A percentile compares a stretch with the other conserved stretches of the same genome.
Evolutionary conservation across 2,329 filamentous ascomycete species (phyloP).

Genomic region (Xylariaceae sp.): DNA sequence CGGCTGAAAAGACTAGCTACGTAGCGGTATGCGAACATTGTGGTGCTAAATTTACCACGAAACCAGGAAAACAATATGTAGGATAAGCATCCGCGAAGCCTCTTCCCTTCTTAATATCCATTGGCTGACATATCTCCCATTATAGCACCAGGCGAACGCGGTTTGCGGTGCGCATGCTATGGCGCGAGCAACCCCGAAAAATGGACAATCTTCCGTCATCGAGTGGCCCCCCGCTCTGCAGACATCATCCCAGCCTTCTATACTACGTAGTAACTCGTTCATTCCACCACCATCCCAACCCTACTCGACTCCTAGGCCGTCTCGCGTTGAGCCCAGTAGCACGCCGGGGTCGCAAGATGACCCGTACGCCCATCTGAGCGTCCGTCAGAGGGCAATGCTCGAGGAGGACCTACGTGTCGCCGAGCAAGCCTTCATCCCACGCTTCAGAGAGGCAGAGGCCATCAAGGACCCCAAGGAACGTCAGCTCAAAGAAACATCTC

Average conservation of each 20-base stretch:
- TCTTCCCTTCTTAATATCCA: conserved; percentile 12
- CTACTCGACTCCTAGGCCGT: conserved; percentile 10
- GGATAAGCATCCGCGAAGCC: conserved; percentile 16
- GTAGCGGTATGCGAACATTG: conserved; percentile 41
- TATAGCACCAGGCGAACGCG: conserved; percentile 36
- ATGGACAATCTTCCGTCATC: too few species aligned
- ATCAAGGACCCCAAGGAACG: conserved; percentile 32
- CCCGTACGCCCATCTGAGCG: conserved; percentile 41
- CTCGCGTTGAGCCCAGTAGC: neutral
- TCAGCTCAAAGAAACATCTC: conserved; percentile 32
- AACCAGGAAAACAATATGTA: conserved; percentile 38
- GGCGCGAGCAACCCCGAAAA: conserved; percentile 21
- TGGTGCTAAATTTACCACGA: conserved; percentile 39
- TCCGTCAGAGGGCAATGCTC: conserved; percentile 27
- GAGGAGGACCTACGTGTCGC: conserved; percentile 34
- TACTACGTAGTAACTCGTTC: too few species aligned
- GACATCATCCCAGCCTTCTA: conserved; percentile 9
- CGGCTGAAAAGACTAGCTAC: conserved; percentile 23
- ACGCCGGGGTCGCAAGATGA: conserved; percentile 24
- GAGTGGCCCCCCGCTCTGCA: too few species aligned
- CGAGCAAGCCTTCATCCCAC: conserved; percentile 35
- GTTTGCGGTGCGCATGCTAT: conserved; percentile 42
- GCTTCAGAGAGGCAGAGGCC: conserved; percentile 38
- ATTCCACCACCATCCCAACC: conserved; percentile 13
- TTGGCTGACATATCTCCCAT: neutral